These are phyloP conservation scores for Russula sp. DNA, from an alignment of 768 basidiomycete genomes.

Conservation along the genomic window DNA sequence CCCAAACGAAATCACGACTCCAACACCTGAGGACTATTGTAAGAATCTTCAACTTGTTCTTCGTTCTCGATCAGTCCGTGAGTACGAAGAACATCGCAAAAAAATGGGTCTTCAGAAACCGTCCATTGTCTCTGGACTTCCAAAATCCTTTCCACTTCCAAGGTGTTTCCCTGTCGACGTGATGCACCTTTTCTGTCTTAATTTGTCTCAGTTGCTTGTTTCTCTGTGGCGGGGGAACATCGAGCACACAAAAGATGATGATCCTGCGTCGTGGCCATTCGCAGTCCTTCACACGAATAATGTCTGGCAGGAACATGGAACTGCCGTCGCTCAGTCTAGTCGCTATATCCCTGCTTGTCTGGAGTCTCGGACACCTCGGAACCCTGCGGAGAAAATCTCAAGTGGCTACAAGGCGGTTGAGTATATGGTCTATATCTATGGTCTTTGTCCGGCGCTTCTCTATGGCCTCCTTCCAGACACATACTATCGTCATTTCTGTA, in stretches of 20 bases:
- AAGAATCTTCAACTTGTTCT: not conserved
- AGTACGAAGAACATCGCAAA: not conserved
- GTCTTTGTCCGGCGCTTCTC: not conserved
- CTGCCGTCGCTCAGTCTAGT: not conserved
- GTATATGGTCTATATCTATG: not conserved
- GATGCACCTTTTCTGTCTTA: not conserved
- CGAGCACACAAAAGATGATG: not conserved
- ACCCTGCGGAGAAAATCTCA: too few species aligned
- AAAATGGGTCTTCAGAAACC: not conserved
- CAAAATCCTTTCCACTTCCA: not conserved
- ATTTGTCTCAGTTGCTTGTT: not conserved
- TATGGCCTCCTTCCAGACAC: too few species aligned
- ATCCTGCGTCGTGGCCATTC: not conserved
- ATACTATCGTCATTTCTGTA: too few species aligned
- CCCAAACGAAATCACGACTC: not conserved
- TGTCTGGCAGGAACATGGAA: not conserved
- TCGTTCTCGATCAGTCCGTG: not conserved
- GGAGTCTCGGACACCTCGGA: not conserved
- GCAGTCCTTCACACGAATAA: not conserved
- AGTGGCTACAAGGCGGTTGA: not conserved
- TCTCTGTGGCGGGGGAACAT: not conserved
- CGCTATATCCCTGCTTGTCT: not conserved
- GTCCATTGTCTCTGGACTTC: not conserved
- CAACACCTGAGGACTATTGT: not conserved
- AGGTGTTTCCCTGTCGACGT: not conserved